Evolutionary conservation across 257 asterid species (phyloP).

Genomic region (Ophiorrhiza pumila): DNA sequence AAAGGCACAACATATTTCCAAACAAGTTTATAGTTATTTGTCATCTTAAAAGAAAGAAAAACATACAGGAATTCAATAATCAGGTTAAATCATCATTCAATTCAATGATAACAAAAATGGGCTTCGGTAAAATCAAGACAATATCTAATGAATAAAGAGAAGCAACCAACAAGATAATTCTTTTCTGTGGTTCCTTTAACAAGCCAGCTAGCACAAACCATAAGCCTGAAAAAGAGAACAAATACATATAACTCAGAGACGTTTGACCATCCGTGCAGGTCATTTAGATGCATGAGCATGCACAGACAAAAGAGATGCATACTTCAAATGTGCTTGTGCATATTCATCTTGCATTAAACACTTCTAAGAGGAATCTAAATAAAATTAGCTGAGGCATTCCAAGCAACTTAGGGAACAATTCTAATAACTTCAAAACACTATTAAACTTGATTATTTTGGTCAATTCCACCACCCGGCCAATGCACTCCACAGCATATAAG

Average conservation of each 20-base stretch:
- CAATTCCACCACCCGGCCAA: not conserved
- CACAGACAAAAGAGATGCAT: not conserved
- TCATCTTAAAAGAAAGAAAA: not conserved
- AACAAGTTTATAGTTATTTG: not conserved
- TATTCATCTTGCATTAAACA: not conserved
- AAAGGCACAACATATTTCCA: not conserved
- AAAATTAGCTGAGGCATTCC: not conserved
- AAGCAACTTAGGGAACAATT: not conserved
- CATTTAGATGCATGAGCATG: not conserved
- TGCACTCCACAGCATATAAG: not conserved
- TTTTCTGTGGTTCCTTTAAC: not conserved
- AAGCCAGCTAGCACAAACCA: not conserved
- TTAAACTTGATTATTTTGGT: not conserved
- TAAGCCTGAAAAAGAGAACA: not conserved
- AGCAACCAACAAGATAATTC: not conserved
- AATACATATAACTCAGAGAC: not conserved
- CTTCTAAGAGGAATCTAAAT: not conserved
- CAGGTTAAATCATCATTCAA: not conserved
- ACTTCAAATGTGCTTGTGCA: not conserved
- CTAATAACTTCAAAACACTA: not conserved
- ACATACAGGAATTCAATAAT: not conserved
- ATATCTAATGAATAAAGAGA: not conserved
- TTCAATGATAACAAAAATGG: not conserved
- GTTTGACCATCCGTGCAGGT: not conserved
- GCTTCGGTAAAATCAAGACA: not conserved